A percentile compares a stretch with the other conserved stretches of the same genome.
Evolutionary conservation across 345 rosid species (phyloP).

Genomic region (Populus pruinosa): DNA sequence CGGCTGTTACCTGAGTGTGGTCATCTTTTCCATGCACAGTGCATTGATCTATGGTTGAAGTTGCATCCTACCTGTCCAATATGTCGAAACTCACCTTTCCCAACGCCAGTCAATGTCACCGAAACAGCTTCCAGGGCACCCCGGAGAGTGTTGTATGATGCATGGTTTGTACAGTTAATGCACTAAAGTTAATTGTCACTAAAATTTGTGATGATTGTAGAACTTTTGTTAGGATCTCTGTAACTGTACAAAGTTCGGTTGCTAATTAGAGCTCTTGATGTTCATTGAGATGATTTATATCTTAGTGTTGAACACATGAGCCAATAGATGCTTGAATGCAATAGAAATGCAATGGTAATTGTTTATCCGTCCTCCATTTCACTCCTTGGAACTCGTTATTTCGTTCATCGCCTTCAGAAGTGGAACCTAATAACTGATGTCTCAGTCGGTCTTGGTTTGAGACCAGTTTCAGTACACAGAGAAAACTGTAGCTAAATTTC

Average conservation of each 20-base stretch:
- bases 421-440: neutral
- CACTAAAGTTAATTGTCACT: conserved; percentile 4
- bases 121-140: neutral
- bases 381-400: neutral
- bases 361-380: neutral
- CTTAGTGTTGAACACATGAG: neutral
- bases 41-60: conserved; percentile 37
- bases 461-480: neutral
- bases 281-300: neutral
- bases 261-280: neutral
- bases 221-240: neutral
- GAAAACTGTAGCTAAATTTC: neutral
- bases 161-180: conserved; percentile 3
- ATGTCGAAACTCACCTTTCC: conserved; percentile 29
- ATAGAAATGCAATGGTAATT: too few relatives aligned
- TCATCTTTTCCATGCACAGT: conserved; percentile 33
- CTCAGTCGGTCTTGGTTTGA: neutral
- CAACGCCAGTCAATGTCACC: neutral
- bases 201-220: neutral
- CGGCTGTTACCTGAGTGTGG: conserved; percentile 34
- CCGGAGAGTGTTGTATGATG: neutral
- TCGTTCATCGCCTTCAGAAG: neutral
- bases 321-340: neutral
- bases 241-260: neutral
- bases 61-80: conserved; percentile 37